Conservation (phyloP, 1,284 basidiomycete genomes). For the Abortiporus biennis region DNA sequence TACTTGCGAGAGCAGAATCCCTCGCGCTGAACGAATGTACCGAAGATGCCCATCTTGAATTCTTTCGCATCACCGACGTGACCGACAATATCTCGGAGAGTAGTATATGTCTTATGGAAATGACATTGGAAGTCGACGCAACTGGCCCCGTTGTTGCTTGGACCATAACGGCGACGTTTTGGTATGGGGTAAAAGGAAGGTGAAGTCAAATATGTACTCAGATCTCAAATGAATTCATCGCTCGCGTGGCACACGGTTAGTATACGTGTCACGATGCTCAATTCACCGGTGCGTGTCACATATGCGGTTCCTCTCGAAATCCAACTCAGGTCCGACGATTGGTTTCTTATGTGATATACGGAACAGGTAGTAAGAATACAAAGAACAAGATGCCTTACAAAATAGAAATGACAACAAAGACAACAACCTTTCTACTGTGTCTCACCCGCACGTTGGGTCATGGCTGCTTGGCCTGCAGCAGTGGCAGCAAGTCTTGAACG, state of each 20-base stretch:
- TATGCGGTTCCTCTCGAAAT: not conserved
- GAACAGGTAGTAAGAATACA: conserved; percentile 12
- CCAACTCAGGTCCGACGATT: no score
- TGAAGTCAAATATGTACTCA: conserved; percentile 15
- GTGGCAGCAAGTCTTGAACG: conserved; percentile 72
- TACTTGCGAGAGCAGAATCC: conserved; percentile 62
- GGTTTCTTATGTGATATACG: no score
- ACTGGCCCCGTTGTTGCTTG: conserved; percentile 11
- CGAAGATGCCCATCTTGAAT: conserved; percentile 85
- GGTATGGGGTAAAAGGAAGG: no score
- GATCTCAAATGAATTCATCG: not conserved
- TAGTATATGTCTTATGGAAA: conserved; percentile 51
- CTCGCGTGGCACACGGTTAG: not conserved
- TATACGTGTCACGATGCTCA: not conserved
- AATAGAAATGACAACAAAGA: not conserved
- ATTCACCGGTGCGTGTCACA: not conserved
- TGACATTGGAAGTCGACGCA: conserved; percentile 8
- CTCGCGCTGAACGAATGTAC: conserved; percentile 52
- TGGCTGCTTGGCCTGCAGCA: conserved; percentile 80
- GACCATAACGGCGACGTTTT: no score
- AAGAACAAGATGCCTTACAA: conserved; percentile 4
- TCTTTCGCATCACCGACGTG: conserved; percentile 96
- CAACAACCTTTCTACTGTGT: conserved; percentile 10
- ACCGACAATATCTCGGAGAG: conserved; percentile 88
- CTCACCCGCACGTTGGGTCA: conserved; percentile 50